These are phyloP conservation scores for Huntiella bhutanensis DNA, from an alignment of 2,329 filamentous ascomycete genomes.

Conservation along the genomic window DNA sequence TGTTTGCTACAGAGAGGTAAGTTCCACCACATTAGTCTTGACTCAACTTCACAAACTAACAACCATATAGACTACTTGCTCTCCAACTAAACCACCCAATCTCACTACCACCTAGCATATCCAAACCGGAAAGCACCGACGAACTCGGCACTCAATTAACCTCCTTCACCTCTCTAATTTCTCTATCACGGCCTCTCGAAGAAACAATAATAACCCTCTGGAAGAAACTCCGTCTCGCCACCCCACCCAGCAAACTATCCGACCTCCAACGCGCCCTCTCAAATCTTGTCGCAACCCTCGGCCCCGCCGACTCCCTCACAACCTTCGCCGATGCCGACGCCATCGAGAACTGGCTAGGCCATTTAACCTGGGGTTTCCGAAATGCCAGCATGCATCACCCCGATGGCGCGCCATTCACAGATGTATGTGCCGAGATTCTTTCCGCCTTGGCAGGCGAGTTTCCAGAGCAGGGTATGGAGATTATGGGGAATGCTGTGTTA, in stretches of 20 bases:
- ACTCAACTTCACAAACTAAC: neutral
- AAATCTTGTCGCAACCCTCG: slow-evolving; percentile 8
- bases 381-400: slow-evolving; percentile 7
- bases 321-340: slow-evolving; percentile 29
- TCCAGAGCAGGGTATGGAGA: slow-evolving; percentile 51
- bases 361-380: slow-evolving; percentile 35
- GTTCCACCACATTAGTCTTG: slow-evolving; percentile 8
- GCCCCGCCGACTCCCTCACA: slow-evolving; percentile 18
- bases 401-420: slow-evolving; percentile 7
- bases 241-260: slow-evolving; percentile 47
- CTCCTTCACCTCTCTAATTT: slow-evolving; percentile 31
- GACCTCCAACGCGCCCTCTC: slow-evolving; percentile 19
- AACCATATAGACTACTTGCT: slow-evolving; percentile 39
- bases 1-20: slow-evolving; percentile 53
- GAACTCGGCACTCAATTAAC: slow-evolving; percentile 9
- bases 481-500: slow-evolving; percentile 56
- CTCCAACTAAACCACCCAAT: slow-evolving; percentile 51
- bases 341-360: slow-evolving; percentile 43
- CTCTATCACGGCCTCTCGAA: slow-evolving; percentile 40
- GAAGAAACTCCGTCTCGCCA: slow-evolving; percentile 40
- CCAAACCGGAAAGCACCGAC: slow-evolving; percentile 14
- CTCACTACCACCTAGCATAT: slow-evolving; percentile 50
- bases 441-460: slow-evolving; percentile 51
- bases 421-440: slow-evolving; percentile 22
- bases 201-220: slow-evolving; percentile 31